Evolutionary conservation across 1,284 basidiomycete species (phyloP), one percentile per base, ranked within the genome.

Genomic region (Fomes fomentarius): DNA sequence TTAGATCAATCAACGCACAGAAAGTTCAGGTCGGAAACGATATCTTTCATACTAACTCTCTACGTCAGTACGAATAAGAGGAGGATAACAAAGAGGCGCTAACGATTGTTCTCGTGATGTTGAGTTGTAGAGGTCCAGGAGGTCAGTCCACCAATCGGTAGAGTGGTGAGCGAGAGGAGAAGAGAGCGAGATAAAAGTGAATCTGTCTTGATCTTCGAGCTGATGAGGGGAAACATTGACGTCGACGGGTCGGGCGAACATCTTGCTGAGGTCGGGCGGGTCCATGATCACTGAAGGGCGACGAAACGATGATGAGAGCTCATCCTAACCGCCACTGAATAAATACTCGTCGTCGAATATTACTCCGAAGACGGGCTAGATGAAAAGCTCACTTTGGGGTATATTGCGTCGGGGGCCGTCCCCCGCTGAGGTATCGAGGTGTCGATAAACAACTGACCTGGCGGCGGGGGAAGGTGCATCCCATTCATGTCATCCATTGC

Each of bases 71-170:
- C 35, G 58, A 37, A 55, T 39, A 53, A 22, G 4, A 35, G 9
- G 22, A 49, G 8, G 7, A 44, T 35, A 50, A 12, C 33, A 8
- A 31, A 28, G 26, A 25, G 28, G 35, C 11, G 47, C 79, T 55
- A 61, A 79, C 80, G 79, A 74, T 66, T 76, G 73, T 53, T 77
- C 74, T 52, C 69, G 72, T 52, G 66, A 56, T 8, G 58, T 69
- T 17, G 67, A 47, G 28, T 74, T 69, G 65, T 86, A 86, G 12
- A 73, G 73, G 49, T 70, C 69, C 47, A 87, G 67, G 38, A 91
- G 79, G 52, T 71, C 73, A 57, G 84, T 80, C 87, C 87, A 90
- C 84, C 85, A 89, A 26, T 74, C 64, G 60, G 76, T 76, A 58
- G 79, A 79, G 41, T 73, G 71, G 59, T 76, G 74, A 52, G 80